Percentiles rank a stretch among this genome's conserved stretches.
These are phyloP conservation scores for Ulota crispa DNA, from an alignment of 225 moss, liverwort and hornwort genomes.

Conservation along the genomic window DNA sequence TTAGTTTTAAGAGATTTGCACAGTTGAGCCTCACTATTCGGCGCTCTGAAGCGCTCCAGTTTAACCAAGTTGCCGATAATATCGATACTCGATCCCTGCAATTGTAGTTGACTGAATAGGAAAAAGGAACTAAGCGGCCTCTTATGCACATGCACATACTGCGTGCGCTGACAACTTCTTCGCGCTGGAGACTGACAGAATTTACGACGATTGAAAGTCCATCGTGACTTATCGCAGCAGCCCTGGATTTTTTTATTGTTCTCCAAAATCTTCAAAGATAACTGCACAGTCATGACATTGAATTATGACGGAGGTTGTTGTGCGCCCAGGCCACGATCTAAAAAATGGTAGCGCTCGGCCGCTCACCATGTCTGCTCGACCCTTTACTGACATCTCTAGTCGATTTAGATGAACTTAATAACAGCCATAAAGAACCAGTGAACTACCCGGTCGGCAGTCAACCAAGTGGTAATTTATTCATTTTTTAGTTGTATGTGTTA, in stretches of 20 bases:
- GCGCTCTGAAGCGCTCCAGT: too few relatives aligned
- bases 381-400: slow-evolving; percentile 14
- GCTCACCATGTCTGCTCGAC: background rate
- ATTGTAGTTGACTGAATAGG: background rate
- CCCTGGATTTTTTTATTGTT: background rate
- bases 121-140: background rate
- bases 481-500: background rate
- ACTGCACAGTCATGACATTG: slow-evolving; percentile 7
- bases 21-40: too few relatives aligned
- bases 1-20: too few relatives aligned
- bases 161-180: slow-evolving; percentile 13
- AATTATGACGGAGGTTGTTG: slow-evolving; percentile 34
- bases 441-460: slow-evolving; percentile 28
- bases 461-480: background rate
- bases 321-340: slow-evolving; percentile 35
- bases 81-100: slow-evolving; percentile 5
- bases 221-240: slow-evolving; percentile 13
- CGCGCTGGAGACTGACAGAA: slow-evolving; percentile 11
- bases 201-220: background rate
- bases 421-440: background rate
- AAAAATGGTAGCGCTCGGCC: background rate
- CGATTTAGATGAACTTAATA: slow-evolving; percentile 15
- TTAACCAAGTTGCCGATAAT: too few relatives aligned
- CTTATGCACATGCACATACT: background rate
- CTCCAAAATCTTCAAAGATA: background rate